These are phyloP conservation scores for Scheffersomyces quercinus DNA, from an alignment of 1,139 yeast species.

Conservation along the genomic window DNA sequence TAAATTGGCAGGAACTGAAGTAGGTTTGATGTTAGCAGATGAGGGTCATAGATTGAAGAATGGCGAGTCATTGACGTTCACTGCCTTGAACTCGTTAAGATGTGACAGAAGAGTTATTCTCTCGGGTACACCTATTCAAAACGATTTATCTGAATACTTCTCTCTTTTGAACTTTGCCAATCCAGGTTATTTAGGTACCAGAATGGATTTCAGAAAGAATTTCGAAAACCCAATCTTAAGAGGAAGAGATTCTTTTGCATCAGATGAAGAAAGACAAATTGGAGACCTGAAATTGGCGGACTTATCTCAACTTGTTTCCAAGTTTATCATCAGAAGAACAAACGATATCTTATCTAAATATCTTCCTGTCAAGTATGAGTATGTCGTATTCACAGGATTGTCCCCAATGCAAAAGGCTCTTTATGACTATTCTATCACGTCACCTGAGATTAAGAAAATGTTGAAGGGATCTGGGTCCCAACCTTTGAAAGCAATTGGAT, in stretches of 20 bases:
- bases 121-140: constrained; percentile 97
- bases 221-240: constrained; percentile 77
- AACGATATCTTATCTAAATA: constrained; percentile 93
- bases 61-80: constrained; percentile 91
- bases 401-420: constrained; percentile 74
- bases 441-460: constrained; percentile 74
- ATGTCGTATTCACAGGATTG: constrained; percentile 85
- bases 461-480: constrained; percentile 76
- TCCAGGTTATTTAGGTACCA: constrained; percentile 88
- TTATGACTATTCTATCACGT: constrained; percentile 73
- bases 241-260: constrained; percentile 90
- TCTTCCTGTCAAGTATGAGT: constrained; percentile 93
- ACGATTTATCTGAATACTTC: constrained; percentile 92
- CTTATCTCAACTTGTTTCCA: constrained; percentile 75
- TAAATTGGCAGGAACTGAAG: constrained; percentile 71
- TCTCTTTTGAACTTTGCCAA: constrained; percentile 90
- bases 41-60: constrained; percentile 96
- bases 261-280: constrained; percentile 68
- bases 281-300: constrained; percentile 77
- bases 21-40: constrained; percentile 89
- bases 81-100: constrained; percentile 77
- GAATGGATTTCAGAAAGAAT: constrained; percentile 80
- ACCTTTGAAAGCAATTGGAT: constrained; percentile 87
- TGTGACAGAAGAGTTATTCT: constrained; percentile 88
- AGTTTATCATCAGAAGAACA: constrained; percentile 91